Conservation (phyloP, 2,329 filamentous ascomycete species). For the Aulographum hederae region DNA sequence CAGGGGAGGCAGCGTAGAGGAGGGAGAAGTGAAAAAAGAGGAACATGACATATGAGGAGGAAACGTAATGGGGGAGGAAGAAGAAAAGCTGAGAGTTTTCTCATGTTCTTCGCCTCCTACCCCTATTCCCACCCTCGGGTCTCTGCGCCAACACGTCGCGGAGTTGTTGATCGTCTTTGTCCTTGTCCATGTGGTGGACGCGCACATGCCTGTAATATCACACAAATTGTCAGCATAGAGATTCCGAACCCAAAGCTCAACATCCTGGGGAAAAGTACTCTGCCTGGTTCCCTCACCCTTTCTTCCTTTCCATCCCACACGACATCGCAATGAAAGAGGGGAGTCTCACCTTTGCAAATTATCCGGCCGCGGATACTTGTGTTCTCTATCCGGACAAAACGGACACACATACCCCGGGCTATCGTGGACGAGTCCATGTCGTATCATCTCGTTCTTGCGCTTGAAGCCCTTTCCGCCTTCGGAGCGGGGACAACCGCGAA, state of each 20-base stretch:
- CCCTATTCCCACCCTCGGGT: slow-evolving; percentile 66
- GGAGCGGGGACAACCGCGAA: slow-evolving; percentile 36
- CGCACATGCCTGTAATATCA: slow-evolving; percentile 55
- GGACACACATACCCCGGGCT: slow-evolving; percentile 93
- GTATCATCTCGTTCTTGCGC: slow-evolving; percentile 52
- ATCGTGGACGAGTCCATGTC: slow-evolving; percentile 76
- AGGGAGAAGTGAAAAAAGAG: too few relatives aligned
- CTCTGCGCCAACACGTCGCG: slow-evolving; percentile 74
- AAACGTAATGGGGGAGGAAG: too few relatives aligned
- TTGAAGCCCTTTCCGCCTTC: slow-evolving; percentile 50
- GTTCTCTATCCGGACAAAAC: slow-evolving; percentile 84
- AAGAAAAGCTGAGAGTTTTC: too few relatives aligned
- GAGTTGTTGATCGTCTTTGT: slow-evolving; percentile 67
- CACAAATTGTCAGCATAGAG: not conserved
- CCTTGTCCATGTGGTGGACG: slow-evolving; percentile 78
- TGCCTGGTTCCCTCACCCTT: too few relatives aligned
- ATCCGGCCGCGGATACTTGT: slow-evolving; percentile 87
- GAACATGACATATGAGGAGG: too few relatives aligned
- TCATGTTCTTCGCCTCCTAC: slow-evolving; percentile 57
- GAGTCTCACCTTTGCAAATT: slow-evolving; percentile 69
- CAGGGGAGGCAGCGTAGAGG: too few relatives aligned
- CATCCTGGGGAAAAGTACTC: not conserved
- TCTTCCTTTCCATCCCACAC: not conserved
- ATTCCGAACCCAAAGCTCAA: too few relatives aligned
- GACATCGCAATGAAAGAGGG: slow-evolving; percentile 2